Evolutionary conservation across 2,329 filamentous ascomycete species (phyloP), one percentile per base, ranked within the genome.

Genomic region (Juglanconis oblonga): DNA sequence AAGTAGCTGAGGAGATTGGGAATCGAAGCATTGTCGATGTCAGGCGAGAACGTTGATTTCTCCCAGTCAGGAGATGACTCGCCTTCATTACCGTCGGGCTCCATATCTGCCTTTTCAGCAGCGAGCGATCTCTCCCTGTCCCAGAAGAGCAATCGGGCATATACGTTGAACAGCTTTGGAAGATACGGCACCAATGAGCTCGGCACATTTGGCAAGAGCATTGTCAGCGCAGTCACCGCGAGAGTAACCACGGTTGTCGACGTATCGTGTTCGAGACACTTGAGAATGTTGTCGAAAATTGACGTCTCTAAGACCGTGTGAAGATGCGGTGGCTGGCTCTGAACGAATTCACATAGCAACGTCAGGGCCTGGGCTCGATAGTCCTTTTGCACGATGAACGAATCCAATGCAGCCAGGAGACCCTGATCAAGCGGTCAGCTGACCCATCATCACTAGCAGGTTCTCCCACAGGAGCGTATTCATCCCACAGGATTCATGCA

Each of bases 171-270:
- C 17, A 95, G 77, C 24, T 42, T 55, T 35, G 90, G 87, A 5
- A 95, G 79, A 68, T 88, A 83, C 1, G 84, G 81, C 2, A 87
- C 85, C 13, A 93, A 75, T 2, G 88, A 87, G 66, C 84, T 87
- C 1, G 90, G 90, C 72, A 94, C 90, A 69, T 93, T 90, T 1
- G 91, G 91, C 53, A 95, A 73, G 33, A 94, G 85, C 91, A 95
- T 95, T 65, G 91, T 88, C 61, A 95, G 74, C 7, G 86, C 84
- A 4, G 89, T 90, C 55, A 95, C 76, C 1, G 90, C 89, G 48
- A 92, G 77, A 1, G 90, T 90, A n/a, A 94, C 81, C 3, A 89
- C 85, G 0, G 88, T 87, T 0, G 89, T 91, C 0, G 90, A 93
- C 1, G 88, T 90, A 71, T 95, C 91, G 57, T 84, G 84, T 72